phyloP scores from a whole-genome alignment of 352 stramenopile species.

The Pythium dissimile region DNA sequence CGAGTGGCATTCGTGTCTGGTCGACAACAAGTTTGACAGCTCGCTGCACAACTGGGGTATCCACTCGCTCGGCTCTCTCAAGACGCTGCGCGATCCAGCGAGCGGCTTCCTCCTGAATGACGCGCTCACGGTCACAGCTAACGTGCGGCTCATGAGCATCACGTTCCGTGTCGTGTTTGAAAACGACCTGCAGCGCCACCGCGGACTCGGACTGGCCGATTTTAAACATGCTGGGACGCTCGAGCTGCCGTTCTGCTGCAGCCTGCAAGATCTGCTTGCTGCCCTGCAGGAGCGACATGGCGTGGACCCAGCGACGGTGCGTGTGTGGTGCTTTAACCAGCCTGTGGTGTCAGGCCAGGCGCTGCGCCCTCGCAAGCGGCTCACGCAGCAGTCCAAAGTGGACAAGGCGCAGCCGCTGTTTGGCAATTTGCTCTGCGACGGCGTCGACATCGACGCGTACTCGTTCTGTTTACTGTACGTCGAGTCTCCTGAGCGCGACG shows the following conservation, averaged over 20 bases:
- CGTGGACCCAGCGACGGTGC: conserved; percentile 26
- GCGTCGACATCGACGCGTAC: conserved; percentile 82
- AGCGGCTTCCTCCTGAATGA: conserved; percentile 49
- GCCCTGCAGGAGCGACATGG: conserved; percentile 31
- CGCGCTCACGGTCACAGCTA: conserved; percentile 58
- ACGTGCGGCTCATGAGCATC: conserved; percentile 74
- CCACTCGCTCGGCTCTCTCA: conserved; percentile 63
- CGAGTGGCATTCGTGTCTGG: conserved; percentile 78
- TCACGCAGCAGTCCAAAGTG: conserved; percentile 35
- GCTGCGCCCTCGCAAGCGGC: conserved; percentile 63
- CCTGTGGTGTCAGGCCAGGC: conserved; percentile 68
- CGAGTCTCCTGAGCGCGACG: conserved; percentile 35
- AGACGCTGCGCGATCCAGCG: conserved; percentile 45
- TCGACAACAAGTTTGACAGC: conserved; percentile 79
- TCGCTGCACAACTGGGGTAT: conserved; percentile 81
- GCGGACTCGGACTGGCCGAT: conserved; percentile 53
- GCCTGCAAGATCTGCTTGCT: conserved; percentile 47
- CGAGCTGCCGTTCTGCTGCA: conserved; percentile 67
- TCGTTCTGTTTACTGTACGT: conserved; percentile 79
- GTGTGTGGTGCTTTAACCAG: conserved; percentile 79
- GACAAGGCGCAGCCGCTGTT: conserved; percentile 54
- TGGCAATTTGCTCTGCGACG: conserved; percentile 63
- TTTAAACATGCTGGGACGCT: conserved; percentile 43
- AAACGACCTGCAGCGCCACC: conserved; percentile 41
- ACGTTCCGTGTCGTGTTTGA: conserved; percentile 75